phyloP scores from a whole-genome alignment of 177 flowering plant genomes.

The Vitis hybrid region DNA sequence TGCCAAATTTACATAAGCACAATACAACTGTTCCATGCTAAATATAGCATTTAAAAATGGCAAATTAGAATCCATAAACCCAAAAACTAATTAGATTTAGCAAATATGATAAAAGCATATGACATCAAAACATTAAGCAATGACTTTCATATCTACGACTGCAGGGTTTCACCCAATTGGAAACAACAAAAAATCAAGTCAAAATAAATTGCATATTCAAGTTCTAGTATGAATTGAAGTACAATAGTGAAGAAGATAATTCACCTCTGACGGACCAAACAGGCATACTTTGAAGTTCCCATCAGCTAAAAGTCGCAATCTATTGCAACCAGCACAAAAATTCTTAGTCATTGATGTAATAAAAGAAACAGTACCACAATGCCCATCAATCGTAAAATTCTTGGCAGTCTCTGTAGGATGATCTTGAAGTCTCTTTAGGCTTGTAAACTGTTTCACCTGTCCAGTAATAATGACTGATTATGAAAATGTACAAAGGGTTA shows the following conservation, averaged over 20 bases:
- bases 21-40: neutral
- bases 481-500: neutral
- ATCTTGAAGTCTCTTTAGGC: slow-evolving; percentile 66
- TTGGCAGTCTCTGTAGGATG: slow-evolving; percentile 90
- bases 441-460: slow-evolving; percentile 57
- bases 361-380: slow-evolving; percentile 80
- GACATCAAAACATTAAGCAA: neutral
- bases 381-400: slow-evolving; percentile 78
- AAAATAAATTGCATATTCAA: neutral
- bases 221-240: neutral
- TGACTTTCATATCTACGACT: neutral
- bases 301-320: slow-evolving; percentile 90
- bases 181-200: neutral
- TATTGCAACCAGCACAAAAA: slow-evolving; percentile 97
- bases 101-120: neutral
- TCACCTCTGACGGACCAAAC: slow-evolving; percentile 97
- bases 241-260: neutral
- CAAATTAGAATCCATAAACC: neutral
- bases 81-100: neutral
- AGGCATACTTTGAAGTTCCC: slow-evolving; percentile 97
- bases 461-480: slow-evolving; percentile 15
- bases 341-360: slow-evolving; percentile 99
- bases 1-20: neutral
- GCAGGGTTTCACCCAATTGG: neutral
- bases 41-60: neutral